Conservation (phyloP, 331 rosid genomes). For the Stylosanthes scabra region DNA sequence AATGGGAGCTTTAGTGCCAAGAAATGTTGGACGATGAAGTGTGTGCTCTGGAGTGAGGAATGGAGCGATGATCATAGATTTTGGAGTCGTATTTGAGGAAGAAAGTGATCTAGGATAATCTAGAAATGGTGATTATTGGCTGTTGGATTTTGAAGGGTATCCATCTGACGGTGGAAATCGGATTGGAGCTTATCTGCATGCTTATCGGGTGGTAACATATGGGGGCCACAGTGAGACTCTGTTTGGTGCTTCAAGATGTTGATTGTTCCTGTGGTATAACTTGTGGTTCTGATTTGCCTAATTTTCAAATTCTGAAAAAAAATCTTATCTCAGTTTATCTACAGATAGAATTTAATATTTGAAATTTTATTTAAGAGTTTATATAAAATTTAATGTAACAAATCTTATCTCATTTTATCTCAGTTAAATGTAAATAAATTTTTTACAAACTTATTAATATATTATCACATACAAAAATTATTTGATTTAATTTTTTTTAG, state of each 20-base stretch:
- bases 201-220: constrained; percentile 62
- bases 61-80: too few species aligned
- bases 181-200: constrained; percentile 61
- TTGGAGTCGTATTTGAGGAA: constrained; percentile 31
- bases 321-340: background rate
- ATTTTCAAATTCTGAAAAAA: constrained; percentile 1
- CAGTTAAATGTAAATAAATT: too few species aligned
- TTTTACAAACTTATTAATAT: too few species aligned
- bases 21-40: background rate
- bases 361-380: background rate
- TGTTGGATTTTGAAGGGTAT: constrained; percentile 63
- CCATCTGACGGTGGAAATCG: constrained; percentile 65
- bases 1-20: constrained; percentile 6
- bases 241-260: background rate
- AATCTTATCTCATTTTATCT: too few species aligned
- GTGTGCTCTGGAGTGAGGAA: background rate
- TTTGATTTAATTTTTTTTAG: too few species aligned
- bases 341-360: background rate
- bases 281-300: constrained; percentile 44
- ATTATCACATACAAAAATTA: too few species aligned
- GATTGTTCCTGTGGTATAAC: background rate
- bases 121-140: background rate
- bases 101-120: constrained; percentile 51
- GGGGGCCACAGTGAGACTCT: constrained; percentile 32
- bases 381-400: too few species aligned